Evolutionary conservation across 352 stramenopile genomes (phyloP).

Genomic region (Phytophthora agathidicida): DNA sequence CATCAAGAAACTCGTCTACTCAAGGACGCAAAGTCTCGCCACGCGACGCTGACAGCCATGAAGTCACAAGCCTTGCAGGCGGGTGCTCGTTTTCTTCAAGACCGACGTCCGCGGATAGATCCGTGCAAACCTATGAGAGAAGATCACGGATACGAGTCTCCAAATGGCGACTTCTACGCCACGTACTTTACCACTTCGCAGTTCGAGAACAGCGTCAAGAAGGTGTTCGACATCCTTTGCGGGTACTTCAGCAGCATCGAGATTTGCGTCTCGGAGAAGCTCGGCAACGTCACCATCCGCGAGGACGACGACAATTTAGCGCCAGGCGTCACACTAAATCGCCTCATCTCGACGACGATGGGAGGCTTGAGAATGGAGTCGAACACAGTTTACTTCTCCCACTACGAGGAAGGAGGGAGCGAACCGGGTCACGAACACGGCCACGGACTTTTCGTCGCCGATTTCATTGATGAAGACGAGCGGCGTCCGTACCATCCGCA

Average conservation of each 20-base stretch:
- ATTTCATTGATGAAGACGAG: slow-evolving; percentile 50
- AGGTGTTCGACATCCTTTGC: slow-evolving; percentile 51
- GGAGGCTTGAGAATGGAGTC: slow-evolving; percentile 40
- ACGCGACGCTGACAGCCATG: slow-evolving; percentile 9
- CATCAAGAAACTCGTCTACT: slow-evolving; percentile 29
- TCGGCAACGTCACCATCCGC: slow-evolving; percentile 52
- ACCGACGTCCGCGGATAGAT: slow-evolving; percentile 24
- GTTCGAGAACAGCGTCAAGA: slow-evolving; percentile 39
- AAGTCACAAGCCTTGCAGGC: slow-evolving; percentile 22
- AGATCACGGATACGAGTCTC: slow-evolving; percentile 29
- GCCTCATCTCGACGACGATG: slow-evolving; percentile 35
- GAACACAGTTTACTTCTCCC: slow-evolving; percentile 43
- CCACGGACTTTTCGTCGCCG: slow-evolving; percentile 39
- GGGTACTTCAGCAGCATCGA: slow-evolving; percentile 46
- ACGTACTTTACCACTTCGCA: slow-evolving; percentile 28
- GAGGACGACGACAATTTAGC: slow-evolving; percentile 45
- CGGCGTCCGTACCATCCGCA: slow-evolving; percentile 42
- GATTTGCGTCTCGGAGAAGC: slow-evolving; percentile 51
- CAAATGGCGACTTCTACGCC: slow-evolving; percentile 33
- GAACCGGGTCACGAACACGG: slow-evolving; percentile 16
- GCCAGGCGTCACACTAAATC: slow-evolving; percentile 37
- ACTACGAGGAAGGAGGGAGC: slow-evolving; percentile 29
- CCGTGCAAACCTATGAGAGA: slow-evolving; percentile 33
- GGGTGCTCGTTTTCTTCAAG: slow-evolving; percentile 30
- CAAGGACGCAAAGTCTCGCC: slow-evolving; percentile 1